phyloP scores from a whole-genome alignment of 371 early-diverging fungal species.

The Blakeslea trispora region DNA sequence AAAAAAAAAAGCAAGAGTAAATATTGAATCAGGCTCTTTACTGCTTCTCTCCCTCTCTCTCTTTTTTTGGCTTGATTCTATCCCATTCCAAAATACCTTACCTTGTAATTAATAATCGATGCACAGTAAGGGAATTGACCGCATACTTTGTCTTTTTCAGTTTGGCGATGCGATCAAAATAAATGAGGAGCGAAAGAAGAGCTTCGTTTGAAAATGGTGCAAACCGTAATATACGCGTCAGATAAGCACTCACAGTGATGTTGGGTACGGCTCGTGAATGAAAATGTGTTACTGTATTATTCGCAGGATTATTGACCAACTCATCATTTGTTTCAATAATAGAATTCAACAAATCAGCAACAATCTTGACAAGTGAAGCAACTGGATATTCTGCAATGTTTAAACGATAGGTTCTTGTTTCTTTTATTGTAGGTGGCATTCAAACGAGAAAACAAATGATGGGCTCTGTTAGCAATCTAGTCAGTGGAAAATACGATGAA shows the following conservation, averaged over 20 bases:
- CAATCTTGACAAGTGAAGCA: conserved; percentile 37
- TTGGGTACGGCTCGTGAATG: conserved; percentile 82
- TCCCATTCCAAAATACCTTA: no score
- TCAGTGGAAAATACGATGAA: no score
- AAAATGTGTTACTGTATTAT: conserved; percentile 64
- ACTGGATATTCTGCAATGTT: conserved; percentile 47
- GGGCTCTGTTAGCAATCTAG: no score
- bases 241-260: conserved; percentile 68
- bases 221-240: conserved; percentile 73
- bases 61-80: no score
- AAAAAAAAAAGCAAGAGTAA: no score
- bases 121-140: conserved; percentile 77
- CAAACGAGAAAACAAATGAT: no score
- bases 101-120: conserved; percentile 79
- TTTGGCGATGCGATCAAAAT: conserved; percentile 81
- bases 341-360: conserved; percentile 55
- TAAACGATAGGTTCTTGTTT: conserved; percentile 13
- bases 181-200: conserved; percentile 76
- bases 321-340: conserved; percentile 69
- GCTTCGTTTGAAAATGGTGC: conserved; percentile 78
- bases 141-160: conserved; percentile 45
- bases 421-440: conserved; percentile 7
- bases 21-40: no score
- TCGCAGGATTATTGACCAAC: conserved; percentile 51
- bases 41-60: no score